Percentiles rank a stretch among this genome's conserved stretches.
Evolutionary conservation across 2,329 filamentous ascomycete genomes (phyloP).

Genomic region (Talaromyces sp.): DNA sequence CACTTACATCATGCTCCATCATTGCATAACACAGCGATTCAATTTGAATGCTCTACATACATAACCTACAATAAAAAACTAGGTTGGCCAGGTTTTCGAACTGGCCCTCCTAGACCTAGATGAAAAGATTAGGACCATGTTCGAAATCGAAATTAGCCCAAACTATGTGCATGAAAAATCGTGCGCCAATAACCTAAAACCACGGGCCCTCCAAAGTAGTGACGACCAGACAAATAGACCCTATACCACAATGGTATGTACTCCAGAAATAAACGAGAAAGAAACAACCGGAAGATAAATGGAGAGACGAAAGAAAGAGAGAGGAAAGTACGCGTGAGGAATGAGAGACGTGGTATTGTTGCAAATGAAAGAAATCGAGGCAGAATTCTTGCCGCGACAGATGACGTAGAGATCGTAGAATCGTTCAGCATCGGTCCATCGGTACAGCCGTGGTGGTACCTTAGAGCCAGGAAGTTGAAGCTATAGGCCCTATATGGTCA

Average conservation of each 20-base stretch:
- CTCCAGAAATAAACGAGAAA: slow-evolving; percentile 5
- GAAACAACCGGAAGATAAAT: background rate
- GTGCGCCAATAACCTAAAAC: background rate
- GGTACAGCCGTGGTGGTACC: background rate
- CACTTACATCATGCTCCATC: background rate
- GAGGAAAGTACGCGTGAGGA: background rate
- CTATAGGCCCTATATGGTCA: slow-evolving; percentile 32
- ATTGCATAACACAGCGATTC: background rate
- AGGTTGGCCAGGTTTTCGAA: background rate
- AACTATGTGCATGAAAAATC: slow-evolving; percentile 12
- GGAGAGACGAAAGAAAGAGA: too few relatives aligned
- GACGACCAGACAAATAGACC: background rate
- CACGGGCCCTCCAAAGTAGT: background rate
- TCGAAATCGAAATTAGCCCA: background rate
- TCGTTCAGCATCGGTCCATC: background rate
- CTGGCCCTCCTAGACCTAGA: background rate
- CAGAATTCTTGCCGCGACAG: background rate
- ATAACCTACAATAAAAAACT: background rate
- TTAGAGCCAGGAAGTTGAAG: slow-evolving; percentile 36
- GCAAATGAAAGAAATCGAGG: background rate
- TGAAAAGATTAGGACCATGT: background rate
- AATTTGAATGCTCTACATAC: background rate
- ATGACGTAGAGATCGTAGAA: background rate
- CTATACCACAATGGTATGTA: slow-evolving; percentile 7
- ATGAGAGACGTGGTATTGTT: background rate